phyloP scores from a whole-genome alignment of 805 yeast genomes.

The Pichia eremophila region DNA sequence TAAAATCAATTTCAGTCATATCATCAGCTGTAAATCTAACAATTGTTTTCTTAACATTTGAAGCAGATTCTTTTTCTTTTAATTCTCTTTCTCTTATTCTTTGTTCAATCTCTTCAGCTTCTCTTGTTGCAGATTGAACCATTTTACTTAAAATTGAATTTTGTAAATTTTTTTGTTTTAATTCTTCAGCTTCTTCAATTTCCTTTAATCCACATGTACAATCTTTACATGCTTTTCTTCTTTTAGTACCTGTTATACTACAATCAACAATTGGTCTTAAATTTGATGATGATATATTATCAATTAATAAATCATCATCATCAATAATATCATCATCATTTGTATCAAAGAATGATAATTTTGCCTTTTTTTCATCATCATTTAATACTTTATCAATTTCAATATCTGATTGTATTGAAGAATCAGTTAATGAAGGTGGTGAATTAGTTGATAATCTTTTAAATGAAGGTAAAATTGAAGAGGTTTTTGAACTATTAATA shows the following conservation, averaged over 20 bases:
- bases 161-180: constrained; percentile 34
- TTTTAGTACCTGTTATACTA: constrained; percentile 38
- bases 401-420: constrained; percentile 29
- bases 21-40: constrained; percentile 57
- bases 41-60: constrained; percentile 9
- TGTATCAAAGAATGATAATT: constrained; percentile 23
- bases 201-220: constrained; percentile 97
- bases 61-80: constrained; percentile 11
- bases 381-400: constrained; percentile 29
- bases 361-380: constrained; percentile 34
- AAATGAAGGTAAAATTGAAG: constrained; percentile 21
- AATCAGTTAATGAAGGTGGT: constrained; percentile 35
- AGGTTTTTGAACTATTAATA: background rate
- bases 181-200: constrained; percentile 59
- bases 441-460: constrained; percentile 19
- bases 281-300: constrained; percentile 40
- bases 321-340: constrained; percentile 11
- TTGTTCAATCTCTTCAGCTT: constrained; percentile 47
- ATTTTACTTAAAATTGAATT: constrained; percentile 34
- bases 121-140: constrained; percentile 43
- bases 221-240: constrained; percentile 94
- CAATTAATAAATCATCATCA: constrained; percentile 16
- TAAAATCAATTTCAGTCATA: constrained; percentile 84
- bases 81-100: constrained; percentile 26
- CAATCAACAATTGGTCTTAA: constrained; percentile 49